Evolutionary conservation across 2,329 filamentous ascomycete genomes (phyloP).

Genomic region (Monosporascus sp.): DNA sequence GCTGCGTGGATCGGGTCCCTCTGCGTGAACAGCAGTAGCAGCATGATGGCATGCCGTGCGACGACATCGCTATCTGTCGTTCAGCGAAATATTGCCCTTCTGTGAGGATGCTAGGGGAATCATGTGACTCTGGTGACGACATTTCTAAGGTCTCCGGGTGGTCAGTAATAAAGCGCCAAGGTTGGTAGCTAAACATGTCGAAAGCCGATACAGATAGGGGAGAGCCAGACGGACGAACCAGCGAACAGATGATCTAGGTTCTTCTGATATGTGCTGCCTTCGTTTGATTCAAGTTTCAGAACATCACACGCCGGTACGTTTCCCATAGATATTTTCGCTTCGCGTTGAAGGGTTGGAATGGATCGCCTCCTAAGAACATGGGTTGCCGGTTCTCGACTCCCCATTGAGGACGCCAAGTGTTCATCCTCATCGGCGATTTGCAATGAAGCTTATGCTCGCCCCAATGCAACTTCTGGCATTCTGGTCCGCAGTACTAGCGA

Average conservation of each 20-base stretch:
- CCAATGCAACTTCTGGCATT: conserved; percentile 8
- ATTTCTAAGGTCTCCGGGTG: too few relatives aligned
- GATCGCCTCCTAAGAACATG: conserved; percentile 1
- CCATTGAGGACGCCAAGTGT: conserved; percentile 5
- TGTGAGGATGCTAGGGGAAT: too few relatives aligned
- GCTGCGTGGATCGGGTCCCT: conserved; percentile 2
- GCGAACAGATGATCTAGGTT: conserved; percentile 4
- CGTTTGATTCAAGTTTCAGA: conserved; percentile 3
- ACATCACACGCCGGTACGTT: conserved; percentile 7
- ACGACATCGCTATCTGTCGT: conserved; percentile 3
- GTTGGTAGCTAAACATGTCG: too few relatives aligned
- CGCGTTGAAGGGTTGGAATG: neutral
- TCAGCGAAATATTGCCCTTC: too few relatives aligned
- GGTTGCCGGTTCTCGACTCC: conserved; percentile 1
- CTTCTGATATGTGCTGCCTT: conserved; percentile 2
- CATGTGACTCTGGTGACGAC: too few relatives aligned
- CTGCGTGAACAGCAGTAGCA: conserved; percentile 6
- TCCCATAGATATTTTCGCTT: conserved; percentile 6
- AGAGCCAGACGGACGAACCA: neutral
- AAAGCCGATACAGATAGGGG: too few relatives aligned
- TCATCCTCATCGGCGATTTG: conserved; percentile 1
- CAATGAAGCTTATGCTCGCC: conserved; percentile 5
- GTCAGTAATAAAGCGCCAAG: too few relatives aligned
- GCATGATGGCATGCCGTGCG: conserved; percentile 8
- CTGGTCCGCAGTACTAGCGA: conserved; percentile 2